Conservation (phyloP, 2,329 filamentous ascomycete genomes). For the Fusarium pilosicola region DNA sequence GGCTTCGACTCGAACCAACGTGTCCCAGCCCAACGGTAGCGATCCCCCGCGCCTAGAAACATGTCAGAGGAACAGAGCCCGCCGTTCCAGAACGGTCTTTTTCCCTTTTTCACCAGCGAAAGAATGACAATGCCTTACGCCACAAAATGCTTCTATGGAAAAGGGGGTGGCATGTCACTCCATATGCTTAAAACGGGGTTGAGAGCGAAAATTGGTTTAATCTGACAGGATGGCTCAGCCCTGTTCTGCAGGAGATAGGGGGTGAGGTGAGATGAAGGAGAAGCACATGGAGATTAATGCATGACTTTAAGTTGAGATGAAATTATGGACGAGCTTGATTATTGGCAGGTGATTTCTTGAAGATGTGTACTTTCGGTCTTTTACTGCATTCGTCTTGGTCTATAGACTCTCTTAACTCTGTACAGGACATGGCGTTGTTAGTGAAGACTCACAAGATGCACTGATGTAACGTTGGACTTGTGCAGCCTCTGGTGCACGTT, state of each 20-base stretch:
- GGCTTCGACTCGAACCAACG: not conserved
- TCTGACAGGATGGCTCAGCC: not conserved
- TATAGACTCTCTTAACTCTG: too few species aligned
- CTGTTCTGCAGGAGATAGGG: constrained; percentile 2
- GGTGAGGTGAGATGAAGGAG: not conserved
- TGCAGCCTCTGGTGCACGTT: not conserved
- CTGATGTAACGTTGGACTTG: constrained; percentile 11
- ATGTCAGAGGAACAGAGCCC: not conserved
- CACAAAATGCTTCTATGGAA: constrained; percentile 1
- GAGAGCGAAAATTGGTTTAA: not conserved
- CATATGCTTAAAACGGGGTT: constrained; percentile 30
- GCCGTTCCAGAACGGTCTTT: constrained; percentile 13
- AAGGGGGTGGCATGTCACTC: constrained; percentile 7
- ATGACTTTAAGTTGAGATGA: not conserved
- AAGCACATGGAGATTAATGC: not conserved
- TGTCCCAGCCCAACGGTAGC: not conserved
- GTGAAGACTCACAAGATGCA: not conserved
- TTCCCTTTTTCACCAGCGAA: not conserved
- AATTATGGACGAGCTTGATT: not conserved
- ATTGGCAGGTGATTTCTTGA: not conserved
- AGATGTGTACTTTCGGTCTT: not conserved
- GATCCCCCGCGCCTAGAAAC: not conserved
- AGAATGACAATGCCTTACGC: not conserved
- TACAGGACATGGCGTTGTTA: not conserved
- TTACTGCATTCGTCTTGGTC: not conserved